Evolutionary conservation across 441 rosid species (phyloP).

Genomic region (Sinapis alba): DNA sequence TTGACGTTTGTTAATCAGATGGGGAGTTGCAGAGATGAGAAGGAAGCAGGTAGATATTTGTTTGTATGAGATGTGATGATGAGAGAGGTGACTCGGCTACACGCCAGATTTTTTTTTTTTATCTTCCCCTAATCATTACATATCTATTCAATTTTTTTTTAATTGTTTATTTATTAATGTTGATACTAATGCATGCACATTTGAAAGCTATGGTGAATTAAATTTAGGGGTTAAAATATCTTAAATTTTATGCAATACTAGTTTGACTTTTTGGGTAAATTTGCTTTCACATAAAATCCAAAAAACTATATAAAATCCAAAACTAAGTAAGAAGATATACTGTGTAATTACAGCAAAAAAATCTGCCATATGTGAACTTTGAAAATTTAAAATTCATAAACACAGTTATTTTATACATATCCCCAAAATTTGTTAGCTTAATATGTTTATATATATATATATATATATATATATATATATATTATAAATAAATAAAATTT

Average conservation of each 20-base stretch:
- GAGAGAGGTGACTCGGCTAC: slow-evolving; percentile 34
- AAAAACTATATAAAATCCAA: background rate
- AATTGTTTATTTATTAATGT: background rate
- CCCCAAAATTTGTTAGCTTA: background rate
- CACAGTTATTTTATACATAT: background rate
- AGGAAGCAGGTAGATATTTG: slow-evolving; percentile 17
- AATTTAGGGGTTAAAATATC: background rate
- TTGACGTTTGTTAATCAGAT: background rate
- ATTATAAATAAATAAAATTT: background rate
- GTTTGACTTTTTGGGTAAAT: background rate
- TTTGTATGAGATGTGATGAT: background rate
- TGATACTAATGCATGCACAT: background rate
- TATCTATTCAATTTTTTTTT: background rate
- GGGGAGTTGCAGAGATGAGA: background rate
- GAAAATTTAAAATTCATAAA: too few species aligned
- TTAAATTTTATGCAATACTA: background rate
- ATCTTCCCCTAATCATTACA: slow-evolving; percentile 6
- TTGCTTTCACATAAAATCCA: background rate
- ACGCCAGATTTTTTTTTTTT: slow-evolving; percentile 32
- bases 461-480: background rate
- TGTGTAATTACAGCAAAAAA: background rate
- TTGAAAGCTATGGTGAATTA: background rate
- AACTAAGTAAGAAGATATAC: background rate
- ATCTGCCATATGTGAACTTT: background rate
- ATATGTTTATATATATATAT: too few species aligned